These are phyloP conservation scores for Astrephomene gubernaculifera DNA, from an alignment of 139 green algal species.

Conservation along the genomic window DNA sequence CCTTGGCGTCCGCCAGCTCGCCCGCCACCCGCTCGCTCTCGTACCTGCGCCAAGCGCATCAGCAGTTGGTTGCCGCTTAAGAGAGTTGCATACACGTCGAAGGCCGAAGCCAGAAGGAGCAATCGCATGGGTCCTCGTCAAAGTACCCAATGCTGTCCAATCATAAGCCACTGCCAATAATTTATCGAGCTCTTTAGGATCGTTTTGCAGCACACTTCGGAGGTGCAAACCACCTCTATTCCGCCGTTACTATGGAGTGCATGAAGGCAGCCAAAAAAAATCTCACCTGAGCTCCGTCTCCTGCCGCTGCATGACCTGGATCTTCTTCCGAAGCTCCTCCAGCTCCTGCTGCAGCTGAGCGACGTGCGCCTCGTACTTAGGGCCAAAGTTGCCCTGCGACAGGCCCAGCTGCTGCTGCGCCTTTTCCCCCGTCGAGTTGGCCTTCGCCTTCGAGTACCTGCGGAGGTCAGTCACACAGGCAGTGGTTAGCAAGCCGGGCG, in stretches of 20 bases:
- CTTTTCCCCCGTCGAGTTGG: conserved; percentile 5
- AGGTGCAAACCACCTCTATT: background rate
- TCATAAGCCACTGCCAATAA: no score
- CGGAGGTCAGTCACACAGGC: no score
- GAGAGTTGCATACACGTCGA: no score
- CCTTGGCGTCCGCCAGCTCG: conserved; percentile 61
- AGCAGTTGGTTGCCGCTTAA: no score
- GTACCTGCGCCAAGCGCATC: conserved; percentile 45
- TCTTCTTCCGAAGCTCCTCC: conserved; percentile 72
- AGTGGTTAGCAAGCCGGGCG: no score
- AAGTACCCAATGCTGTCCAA: no score
- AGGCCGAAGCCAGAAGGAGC: no score
- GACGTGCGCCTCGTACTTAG: conserved; percentile 92
- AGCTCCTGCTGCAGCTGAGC: conserved; percentile 84
- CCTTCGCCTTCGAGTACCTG: conserved; percentile 52
- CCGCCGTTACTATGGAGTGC: background rate
- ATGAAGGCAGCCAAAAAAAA: no score
- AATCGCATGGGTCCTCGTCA: no score
- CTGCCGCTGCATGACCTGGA: conserved; percentile 51
- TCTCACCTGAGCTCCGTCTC: conserved; percentile 53
- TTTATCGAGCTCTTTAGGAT: no score
- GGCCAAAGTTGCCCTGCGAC: conserved; percentile 75
- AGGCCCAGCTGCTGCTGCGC: conserved; percentile 55
- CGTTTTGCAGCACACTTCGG: no score
- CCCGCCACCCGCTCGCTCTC: conserved; percentile 62